Conservation (phyloP, 108 stramenopile species). For the Schizochytrium sp. region DNA sequence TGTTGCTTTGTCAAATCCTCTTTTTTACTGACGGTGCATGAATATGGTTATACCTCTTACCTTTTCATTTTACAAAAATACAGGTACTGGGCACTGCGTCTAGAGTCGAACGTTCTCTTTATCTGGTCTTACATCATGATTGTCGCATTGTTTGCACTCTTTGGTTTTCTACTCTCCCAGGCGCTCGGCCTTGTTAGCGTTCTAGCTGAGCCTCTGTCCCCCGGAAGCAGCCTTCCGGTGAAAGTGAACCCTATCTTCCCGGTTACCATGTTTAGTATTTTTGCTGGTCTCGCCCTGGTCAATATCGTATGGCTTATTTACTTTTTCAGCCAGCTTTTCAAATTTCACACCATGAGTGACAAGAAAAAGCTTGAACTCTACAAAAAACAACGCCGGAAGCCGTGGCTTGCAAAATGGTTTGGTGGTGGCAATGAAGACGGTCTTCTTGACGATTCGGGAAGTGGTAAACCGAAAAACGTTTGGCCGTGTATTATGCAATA, state of each 20-base stretch:
- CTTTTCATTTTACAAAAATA: no score
- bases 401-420: constrained; percentile 9
- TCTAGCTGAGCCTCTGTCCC: constrained; percentile 35
- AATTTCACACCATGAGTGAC: constrained; percentile 32
- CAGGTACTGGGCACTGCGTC: constrained; percentile 44
- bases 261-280: constrained; percentile 26
- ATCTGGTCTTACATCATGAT: constrained; percentile 54
- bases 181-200: constrained; percentile 38
- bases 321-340: constrained; percentile 3
- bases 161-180: constrained; percentile 17
- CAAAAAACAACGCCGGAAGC: constrained; percentile 38
- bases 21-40: no score
- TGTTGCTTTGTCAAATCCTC: no score
- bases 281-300: background rate
- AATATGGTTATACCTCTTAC: no score
- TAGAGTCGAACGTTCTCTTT: constrained; percentile 58
- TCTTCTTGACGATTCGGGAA: background rate
- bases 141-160: constrained; percentile 39
- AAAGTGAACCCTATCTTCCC: constrained; percentile 60
- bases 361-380: constrained; percentile 38
- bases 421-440: constrained; percentile 34
- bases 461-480: constrained; percentile 20
- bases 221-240: constrained; percentile 10
- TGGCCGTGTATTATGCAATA: constrained; percentile 36
- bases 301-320: constrained; percentile 23